A percentile compares a stretch with the other conserved stretches of the same genome.
Conservation (phyloP, 192 early-diverging fungal species). For the Backusella australiensis region DNA sequence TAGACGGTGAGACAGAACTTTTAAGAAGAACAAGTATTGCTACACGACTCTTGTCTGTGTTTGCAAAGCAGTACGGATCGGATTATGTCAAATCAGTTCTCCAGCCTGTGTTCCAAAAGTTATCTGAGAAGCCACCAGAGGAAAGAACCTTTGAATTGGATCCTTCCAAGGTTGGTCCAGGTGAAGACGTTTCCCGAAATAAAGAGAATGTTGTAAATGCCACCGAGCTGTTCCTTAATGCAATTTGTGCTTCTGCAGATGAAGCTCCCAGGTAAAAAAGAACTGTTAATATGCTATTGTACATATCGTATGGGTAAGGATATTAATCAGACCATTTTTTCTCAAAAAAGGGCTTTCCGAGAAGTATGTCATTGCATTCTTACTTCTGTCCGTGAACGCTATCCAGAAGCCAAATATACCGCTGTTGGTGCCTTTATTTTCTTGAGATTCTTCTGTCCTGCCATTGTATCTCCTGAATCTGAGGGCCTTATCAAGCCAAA, state of each 20-base stretch:
- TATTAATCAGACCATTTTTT: not conserved
- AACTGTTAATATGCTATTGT: not conserved
- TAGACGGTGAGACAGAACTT: slow-evolving; percentile 71
- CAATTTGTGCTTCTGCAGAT: slow-evolving; percentile 71
- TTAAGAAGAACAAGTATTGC: slow-evolving; percentile 94
- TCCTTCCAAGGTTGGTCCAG: slow-evolving; percentile 66
- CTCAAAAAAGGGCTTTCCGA: slow-evolving; percentile 47
- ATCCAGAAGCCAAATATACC: slow-evolving; percentile 80
- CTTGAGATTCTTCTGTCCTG: slow-evolving; percentile 93
- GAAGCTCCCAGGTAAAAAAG: slow-evolving; percentile 57
- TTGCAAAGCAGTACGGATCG: slow-evolving; percentile 75
- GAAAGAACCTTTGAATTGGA: slow-evolving; percentile 91
- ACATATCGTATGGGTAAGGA: not conserved
- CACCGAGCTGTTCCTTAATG: slow-evolving; percentile 77
- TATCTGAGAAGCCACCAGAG: slow-evolving; percentile 59
- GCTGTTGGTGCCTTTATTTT: slow-evolving; percentile 96
- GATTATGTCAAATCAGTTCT: slow-evolving; percentile 82
- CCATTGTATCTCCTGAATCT: slow-evolving; percentile 88
- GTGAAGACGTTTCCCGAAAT: slow-evolving; percentile 71
- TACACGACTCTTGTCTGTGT: slow-evolving; percentile 81
- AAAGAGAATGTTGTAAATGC: slow-evolving; percentile 74
- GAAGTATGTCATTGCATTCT: slow-evolving; percentile 83
- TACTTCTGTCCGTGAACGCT: slow-evolving; percentile 71
- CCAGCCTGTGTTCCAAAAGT: slow-evolving; percentile 72
- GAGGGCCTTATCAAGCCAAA: slow-evolving; percentile 66